phyloP scores from a whole-genome alignment of 441 rosid genomes.

The Manihot esculenta region DNA sequence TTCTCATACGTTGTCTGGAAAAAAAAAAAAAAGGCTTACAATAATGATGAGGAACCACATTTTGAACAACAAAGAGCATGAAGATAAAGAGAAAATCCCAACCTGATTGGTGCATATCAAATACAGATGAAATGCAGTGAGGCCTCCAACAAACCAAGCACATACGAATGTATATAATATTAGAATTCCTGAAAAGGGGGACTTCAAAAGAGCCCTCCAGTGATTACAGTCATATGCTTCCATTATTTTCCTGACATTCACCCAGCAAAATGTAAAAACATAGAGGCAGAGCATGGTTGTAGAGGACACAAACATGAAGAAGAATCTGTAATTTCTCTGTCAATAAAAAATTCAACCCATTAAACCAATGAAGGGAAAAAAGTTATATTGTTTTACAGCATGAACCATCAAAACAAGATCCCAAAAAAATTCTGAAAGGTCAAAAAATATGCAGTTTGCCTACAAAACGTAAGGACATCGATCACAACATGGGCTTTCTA shows the following conservation, averaged over 20 bases:
- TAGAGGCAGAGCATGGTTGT: constrained; percentile 58
- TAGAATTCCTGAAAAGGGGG: constrained; percentile 61
- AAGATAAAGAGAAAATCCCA: constrained; percentile 1
- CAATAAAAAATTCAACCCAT: constrained; percentile 24
- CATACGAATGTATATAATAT: constrained; percentile 52
- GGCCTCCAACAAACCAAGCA: constrained; percentile 75
- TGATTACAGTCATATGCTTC: constrained; percentile 33
- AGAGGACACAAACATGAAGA: constrained; percentile 72
- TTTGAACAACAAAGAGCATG: not conserved
- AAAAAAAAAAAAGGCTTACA: constrained; percentile 9
- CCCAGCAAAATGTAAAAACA: constrained; percentile 53
- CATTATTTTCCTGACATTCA: constrained; percentile 53
- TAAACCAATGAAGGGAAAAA: not conserved
- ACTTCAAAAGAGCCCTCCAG: constrained; percentile 55
- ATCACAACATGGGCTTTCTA: not conserved
- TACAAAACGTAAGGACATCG: not conserved
- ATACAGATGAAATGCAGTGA: constrained; percentile 63
- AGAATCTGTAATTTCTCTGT: constrained; percentile 74
- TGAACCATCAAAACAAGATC: constrained; percentile 5
- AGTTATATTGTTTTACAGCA: not conserved
- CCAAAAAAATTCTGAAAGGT: constrained; percentile 10
- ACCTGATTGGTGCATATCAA: constrained; percentile 53
- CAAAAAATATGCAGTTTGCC: not conserved
- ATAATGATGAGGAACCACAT: not conserved
- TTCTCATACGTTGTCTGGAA: constrained; percentile 70